Evolutionary conservation across 1,139 yeast genomes (phyloP).

Genomic region (Nakaseomyces nivariensis): DNA sequence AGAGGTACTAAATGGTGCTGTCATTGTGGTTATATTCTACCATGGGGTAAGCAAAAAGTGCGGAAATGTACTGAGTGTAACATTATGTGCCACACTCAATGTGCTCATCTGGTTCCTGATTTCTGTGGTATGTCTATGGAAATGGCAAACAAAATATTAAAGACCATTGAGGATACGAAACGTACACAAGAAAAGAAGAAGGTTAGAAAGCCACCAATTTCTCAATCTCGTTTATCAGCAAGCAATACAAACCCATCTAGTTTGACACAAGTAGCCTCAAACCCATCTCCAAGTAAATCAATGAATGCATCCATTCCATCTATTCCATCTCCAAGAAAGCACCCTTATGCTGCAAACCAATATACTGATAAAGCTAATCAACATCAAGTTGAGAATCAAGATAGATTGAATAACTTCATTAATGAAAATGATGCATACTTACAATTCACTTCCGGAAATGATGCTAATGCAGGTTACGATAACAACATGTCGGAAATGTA

Average conservation of each 20-base stretch:
- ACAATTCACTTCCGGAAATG: constrained; percentile 16
- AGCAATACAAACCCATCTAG: background rate
- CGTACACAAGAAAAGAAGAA: constrained; percentile 30
- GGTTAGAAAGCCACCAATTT: constrained; percentile 8
- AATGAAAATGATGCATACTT: constrained; percentile 19
- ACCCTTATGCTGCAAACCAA: constrained; percentile 1
- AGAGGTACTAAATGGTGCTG: constrained; percentile 99
- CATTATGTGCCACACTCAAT: constrained; percentile 83
- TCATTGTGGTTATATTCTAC: constrained; percentile 92
- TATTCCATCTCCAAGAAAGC: constrained; percentile 4
- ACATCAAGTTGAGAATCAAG: constrained; percentile 3
- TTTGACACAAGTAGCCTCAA: background rate
- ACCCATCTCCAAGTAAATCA: constrained; percentile 4
- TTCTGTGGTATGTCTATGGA: constrained; percentile 98
- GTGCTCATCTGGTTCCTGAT: constrained; percentile 93
- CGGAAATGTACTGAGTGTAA: constrained; percentile 94
- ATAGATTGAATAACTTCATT: constrained; percentile 18
- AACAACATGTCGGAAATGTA: background rate
- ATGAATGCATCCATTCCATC: constrained; percentile 2
- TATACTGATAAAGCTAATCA: background rate
- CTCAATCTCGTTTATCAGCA: background rate
- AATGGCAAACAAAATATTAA: constrained; percentile 81
- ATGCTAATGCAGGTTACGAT: constrained; percentile 1
- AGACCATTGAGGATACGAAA: constrained; percentile 75
- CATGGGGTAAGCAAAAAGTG: constrained; percentile 92